Conservation (phyloP, 169 alveolate genomes). For the Cryptosporidium baileyi region DNA sequence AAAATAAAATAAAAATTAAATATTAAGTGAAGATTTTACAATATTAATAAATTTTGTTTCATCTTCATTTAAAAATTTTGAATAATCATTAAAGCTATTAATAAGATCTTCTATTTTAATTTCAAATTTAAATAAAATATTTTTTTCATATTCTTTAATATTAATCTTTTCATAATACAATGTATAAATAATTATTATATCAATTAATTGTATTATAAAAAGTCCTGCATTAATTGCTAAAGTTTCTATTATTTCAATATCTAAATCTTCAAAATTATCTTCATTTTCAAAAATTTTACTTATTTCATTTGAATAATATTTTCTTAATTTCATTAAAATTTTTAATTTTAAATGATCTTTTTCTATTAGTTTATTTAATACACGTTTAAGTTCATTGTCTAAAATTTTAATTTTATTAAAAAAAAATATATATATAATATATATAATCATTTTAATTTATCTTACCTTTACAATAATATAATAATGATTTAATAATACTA, state of each 20-base stretch:
- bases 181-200: constrained; percentile 1
- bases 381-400: constrained; percentile 13
- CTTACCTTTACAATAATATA: constrained; percentile 57
- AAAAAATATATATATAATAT: neutral
- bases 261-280: neutral
- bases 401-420: neutral
- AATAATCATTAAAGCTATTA: constrained; percentile 37
- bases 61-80: neutral
- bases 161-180: neutral
- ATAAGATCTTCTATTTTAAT: neutral
- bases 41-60: neutral
- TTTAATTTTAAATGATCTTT: neutral
- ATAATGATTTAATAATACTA: constrained; percentile 38
- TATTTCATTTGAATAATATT: constrained; percentile 5
- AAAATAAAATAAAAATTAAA: neutral
- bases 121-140: neutral
- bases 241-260: constrained; percentile 28
- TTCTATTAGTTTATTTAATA: neutral
- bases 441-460: neutral
- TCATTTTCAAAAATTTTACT: neutral
- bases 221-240: constrained; percentile 44
- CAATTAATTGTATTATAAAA: constrained; percentile 40
- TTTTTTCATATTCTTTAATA: neutral
- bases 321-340: neutral
- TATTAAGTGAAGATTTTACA: neutral